Evolutionary conservation across 2,329 filamentous ascomycete species (phyloP).

Genomic region (Aspergillus vadensis): DNA sequence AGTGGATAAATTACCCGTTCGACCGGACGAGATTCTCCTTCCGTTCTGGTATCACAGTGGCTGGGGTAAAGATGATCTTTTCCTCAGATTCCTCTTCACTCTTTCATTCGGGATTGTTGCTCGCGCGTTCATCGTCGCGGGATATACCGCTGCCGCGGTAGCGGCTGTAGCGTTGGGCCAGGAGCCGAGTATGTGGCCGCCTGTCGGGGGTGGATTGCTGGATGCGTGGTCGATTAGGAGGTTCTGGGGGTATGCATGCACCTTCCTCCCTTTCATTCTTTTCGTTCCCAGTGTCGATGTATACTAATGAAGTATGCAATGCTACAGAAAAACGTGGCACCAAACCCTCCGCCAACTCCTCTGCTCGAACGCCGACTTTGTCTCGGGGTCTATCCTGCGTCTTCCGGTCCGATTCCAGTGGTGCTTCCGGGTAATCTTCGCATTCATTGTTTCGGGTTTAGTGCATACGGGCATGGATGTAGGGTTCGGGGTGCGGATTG

Average conservation of each 20-base stretch:
- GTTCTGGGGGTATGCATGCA: slow-evolving; percentile 22
- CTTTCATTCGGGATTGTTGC: slow-evolving; percentile 22
- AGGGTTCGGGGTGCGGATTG: slow-evolving; percentile 18
- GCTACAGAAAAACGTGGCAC: slow-evolving; percentile 21
- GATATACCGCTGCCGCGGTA: slow-evolving; percentile 14
- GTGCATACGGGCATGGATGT: slow-evolving; percentile 23
- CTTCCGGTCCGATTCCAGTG: slow-evolving; percentile 9
- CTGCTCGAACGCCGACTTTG: slow-evolving; percentile 18
- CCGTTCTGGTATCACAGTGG: neutral
- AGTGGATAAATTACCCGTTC: neutral
- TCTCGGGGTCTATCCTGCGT: slow-evolving; percentile 8
- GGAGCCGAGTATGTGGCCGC: slow-evolving; percentile 22
- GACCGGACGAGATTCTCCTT: slow-evolving; percentile 8
- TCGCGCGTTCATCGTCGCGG: slow-evolving; percentile 15
- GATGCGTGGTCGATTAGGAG: slow-evolving; percentile 17
- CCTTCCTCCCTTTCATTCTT: neutral
- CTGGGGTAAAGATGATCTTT: neutral
- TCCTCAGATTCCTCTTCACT: slow-evolving; percentile 13
- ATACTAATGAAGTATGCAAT: neutral
- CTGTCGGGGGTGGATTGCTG: slow-evolving; percentile 13
- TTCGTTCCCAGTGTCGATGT: too few species aligned
- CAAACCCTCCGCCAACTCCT: slow-evolving; percentile 22
- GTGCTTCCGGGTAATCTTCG: neutral
- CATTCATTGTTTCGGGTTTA: slow-evolving; percentile 19
- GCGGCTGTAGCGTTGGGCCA: slow-evolving; percentile 10